A percentile compares a stretch with the other conserved stretches of the same genome.
These are phyloP conservation scores for Yamadazyma takamatsuzukensis DNA, from an alignment of 805 yeast genomes.

Conservation along the genomic window DNA sequence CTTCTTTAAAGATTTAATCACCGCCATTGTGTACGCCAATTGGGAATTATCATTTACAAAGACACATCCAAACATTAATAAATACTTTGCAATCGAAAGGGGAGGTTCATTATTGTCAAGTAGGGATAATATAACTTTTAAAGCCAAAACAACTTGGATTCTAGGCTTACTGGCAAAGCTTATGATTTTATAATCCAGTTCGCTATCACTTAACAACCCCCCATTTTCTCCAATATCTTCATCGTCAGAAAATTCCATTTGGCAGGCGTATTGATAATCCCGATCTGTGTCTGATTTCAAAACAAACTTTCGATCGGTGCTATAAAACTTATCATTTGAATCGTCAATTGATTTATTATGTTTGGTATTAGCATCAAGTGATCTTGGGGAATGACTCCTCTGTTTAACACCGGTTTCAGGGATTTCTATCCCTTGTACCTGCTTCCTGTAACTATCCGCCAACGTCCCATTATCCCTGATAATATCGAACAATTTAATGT, in stretches of 20 bases:
- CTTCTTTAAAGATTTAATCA: constrained; percentile 17
- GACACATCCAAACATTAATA: constrained; percentile 21
- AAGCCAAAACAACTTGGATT: constrained; percentile 4
- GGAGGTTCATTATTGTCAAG: constrained; percentile 24
- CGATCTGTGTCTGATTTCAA: constrained; percentile 3
- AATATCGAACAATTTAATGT: constrained; percentile 1
- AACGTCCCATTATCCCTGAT: no score
- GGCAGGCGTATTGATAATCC: constrained; percentile 16
- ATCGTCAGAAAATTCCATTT: constrained; percentile 27
- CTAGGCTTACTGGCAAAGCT: constrained; percentile 1
- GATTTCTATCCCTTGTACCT: no score
- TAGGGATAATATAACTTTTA: constrained; percentile 1
- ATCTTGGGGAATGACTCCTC: no score
- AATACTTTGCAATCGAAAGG: constrained; percentile 18
- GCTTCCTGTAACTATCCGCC: no score
- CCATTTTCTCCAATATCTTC: constrained; percentile 4
- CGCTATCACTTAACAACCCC: constrained; percentile 14
- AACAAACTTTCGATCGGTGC: constrained; percentile 6
- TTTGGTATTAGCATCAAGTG: no score
- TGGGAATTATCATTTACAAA: constrained; percentile 14
- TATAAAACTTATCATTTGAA: constrained; percentile 5
- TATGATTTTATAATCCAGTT: constrained; percentile 10
- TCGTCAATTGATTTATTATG: constrained; percentile 1
- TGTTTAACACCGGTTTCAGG: no score
- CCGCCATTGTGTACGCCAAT: constrained; percentile 15